Base-by-base conservation (phyloP, 78 protist genomes). In the Pigoraptor vietnamica region DNA sequence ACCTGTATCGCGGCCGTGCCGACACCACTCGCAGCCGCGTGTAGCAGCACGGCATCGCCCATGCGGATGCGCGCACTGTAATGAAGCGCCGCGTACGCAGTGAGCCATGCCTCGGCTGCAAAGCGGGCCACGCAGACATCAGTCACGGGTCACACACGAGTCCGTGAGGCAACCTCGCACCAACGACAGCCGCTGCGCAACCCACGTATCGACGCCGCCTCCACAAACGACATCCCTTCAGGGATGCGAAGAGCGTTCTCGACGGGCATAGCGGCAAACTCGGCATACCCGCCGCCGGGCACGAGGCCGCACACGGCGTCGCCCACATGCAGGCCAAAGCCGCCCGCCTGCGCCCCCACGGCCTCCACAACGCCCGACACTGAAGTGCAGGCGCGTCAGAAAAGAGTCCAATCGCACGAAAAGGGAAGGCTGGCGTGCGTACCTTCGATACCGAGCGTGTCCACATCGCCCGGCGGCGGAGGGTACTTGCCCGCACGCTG, bases 231-330 rank as follows among this genome's bases (percentile, higher is more conserved):
- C 39, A 86, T 24, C 6, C 37, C 56, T 6, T 23, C 33, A 0
- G 94, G 94, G 32, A 93, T 39, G 0, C 79, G 89, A 56, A 93
- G 79, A 79, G 19, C n/a, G 6, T 37, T 37, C 32, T 32, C 87
- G 0, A 0, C 91, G n/a, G 36, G 67, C 39, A 87, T 39, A 9
- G 39, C 24, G 81, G 33, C 79, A 21, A 89, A 90, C 37, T 93
- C 92, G 1, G 91, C 92, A 33, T 93, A 93, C 34, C 94, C 94
- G 29, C 94, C 94, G 23, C 94, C 94, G 1, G 33, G 0, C 34
- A 81, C 67, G 6, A 93, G 90, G 67, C 67, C 91, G 92, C 88
- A 83, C 36, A 89, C 94, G 9, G 10, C 1, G 38, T 89, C 91
- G 23, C 94, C 94, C 40, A 37, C 90, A 40, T 1, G 0, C 35